Conservation (phyloP, 192 early-diverging fungal genomes). For the Coemansia sp. region DNA sequence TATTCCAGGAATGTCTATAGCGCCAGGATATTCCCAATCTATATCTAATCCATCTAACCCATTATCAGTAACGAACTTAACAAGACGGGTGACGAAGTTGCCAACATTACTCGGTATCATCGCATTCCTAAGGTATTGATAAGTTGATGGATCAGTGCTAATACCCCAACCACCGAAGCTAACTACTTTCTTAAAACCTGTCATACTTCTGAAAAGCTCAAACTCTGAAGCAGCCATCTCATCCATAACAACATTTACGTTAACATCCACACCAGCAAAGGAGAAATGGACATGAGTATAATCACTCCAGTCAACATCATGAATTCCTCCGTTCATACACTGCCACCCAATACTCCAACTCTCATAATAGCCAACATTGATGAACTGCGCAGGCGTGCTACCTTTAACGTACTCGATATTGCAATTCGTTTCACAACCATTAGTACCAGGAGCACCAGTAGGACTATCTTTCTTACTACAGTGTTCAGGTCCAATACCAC, state of each 20-base stretch:
- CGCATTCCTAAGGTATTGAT: conserved; percentile 11
- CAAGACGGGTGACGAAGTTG: conserved; percentile 5
- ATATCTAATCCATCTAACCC: conserved; percentile 25
- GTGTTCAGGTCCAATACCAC: neutral
- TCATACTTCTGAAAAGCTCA: conserved; percentile 9
- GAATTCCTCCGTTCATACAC: conserved; percentile 18
- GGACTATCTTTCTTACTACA: neutral
- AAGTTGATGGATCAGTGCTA: conserved; percentile 14
- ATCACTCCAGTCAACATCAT: conserved; percentile 1
- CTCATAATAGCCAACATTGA: conserved; percentile 31
- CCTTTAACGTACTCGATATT: conserved; percentile 13
- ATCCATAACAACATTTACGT: conserved; percentile 5
- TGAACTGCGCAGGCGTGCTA: conserved; percentile 14
- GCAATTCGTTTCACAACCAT: conserved; percentile 20
- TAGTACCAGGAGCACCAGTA: conserved; percentile 12
- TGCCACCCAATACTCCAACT: conserved; percentile 16
- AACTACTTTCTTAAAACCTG: conserved; percentile 9
- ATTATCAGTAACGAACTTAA: conserved; percentile 13
- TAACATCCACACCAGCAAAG: conserved; percentile 17
- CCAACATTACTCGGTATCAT: conserved; percentile 14
- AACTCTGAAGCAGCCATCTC: conserved; percentile 4
- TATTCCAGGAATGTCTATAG: conserved; percentile 23
- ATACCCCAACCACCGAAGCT: conserved; percentile 37
- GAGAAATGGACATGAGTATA: conserved; percentile 29
- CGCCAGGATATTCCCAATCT: conserved; percentile 38